Percentiles rank a stretch among this genome's conserved stretches.
Conservation (phyloP, 2,329 filamentous ascomycete species). For the Cadophora sp. region DNA sequence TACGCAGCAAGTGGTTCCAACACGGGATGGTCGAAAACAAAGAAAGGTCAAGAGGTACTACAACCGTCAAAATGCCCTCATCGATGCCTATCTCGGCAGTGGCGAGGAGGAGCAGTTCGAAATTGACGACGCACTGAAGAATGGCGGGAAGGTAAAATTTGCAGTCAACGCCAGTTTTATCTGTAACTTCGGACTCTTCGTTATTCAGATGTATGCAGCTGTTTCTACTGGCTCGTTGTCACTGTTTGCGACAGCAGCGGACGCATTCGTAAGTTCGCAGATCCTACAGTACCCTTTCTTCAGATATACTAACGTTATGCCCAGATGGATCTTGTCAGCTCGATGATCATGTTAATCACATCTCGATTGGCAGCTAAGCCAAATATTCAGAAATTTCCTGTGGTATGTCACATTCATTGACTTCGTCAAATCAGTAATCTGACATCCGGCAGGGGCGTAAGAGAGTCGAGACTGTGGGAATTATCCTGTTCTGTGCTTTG, state of each 20-base stretch:
- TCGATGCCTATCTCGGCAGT: conserved; percentile 60
- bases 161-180: conserved; percentile 58
- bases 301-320: conserved; percentile 28
- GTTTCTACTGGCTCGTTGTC: conserved; percentile 65
- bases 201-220: conserved; percentile 65
- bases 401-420: conserved; percentile 47
- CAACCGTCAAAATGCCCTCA: conserved; percentile 54
- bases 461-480: conserved; percentile 68
- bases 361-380: conserved; percentile 64
- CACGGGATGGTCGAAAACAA: conserved; percentile 49
- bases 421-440: conserved; percentile 5
- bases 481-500: conserved; percentile 69
- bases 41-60: conserved; percentile 55
- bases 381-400: conserved; percentile 67
- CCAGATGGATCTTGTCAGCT: conserved; percentile 68
- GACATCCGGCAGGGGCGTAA: conserved; percentile 55
- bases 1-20: not conserved
- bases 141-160: conserved; percentile 58
- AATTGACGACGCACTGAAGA: conserved; percentile 56
- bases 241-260: conserved; percentile 69
- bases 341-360: conserved; percentile 66
- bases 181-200: conserved; percentile 60
- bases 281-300: too few species aligned
- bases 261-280: conserved; percentile 59
- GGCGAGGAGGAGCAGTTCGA: conserved; percentile 60